These are phyloP conservation scores for Trichoderma sp. DNA, from an alignment of 2,329 filamentous ascomycete genomes.

Conservation along the genomic window DNA sequence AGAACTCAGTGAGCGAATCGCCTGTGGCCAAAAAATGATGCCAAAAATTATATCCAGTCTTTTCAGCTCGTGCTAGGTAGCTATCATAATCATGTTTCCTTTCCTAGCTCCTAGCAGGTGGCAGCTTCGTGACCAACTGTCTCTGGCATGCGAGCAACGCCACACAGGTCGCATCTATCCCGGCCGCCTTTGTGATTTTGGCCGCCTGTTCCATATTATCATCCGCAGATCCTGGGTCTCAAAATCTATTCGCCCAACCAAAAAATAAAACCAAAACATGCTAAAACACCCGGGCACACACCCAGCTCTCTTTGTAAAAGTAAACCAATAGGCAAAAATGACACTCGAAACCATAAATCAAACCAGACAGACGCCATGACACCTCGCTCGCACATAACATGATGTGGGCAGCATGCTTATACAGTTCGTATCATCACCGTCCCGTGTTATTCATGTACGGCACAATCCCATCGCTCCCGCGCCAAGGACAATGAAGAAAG, in stretches of 20 bases:
- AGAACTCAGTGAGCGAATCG: not conserved
- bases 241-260: not conserved
- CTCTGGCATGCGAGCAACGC: not conserved
- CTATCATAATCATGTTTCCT: not conserved
- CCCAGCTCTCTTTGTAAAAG: not conserved
- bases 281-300: not conserved
- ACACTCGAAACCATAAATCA: not conserved
- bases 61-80: not conserved
- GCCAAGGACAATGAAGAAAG: not conserved
- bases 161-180: not conserved
- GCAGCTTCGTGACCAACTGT: not conserved
- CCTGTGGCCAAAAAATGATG: not conserved
- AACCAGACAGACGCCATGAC: conserved; percentile 5
- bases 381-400: not conserved
- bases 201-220: not conserved
- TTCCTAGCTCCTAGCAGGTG: not conserved
- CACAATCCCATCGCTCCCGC: not conserved
- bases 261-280: not conserved
- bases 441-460: not conserved
- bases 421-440: not conserved
- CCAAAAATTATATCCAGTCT: not conserved
- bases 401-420: not conserved
- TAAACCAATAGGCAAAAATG: not conserved
- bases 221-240: not conserved
- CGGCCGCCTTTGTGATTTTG: not conserved